Percentiles rank a stretch among this genome's conserved stretches.
Conservation (phyloP, 345 rosid species). For the Adansonia digitata region DNA sequence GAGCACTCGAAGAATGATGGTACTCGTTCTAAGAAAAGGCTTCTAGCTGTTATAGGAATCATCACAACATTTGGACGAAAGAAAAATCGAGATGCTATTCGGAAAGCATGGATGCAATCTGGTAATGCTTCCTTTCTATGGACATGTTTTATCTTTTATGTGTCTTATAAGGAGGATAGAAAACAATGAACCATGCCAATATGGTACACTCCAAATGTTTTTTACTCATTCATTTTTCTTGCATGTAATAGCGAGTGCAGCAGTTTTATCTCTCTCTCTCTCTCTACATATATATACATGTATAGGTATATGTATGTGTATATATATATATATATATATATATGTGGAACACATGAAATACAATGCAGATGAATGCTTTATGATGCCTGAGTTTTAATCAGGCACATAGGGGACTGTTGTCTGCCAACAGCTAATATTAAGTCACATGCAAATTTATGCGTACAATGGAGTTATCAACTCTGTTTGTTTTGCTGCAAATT, state of each 20-base stretch:
- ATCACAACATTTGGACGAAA: conserved; percentile 47
- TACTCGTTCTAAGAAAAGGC: conserved; percentile 29
- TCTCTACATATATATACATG: no score
- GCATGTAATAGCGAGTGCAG: background rate
- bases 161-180: background rate
- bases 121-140: conserved; percentile 22
- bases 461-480: background rate
- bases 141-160: background rate
- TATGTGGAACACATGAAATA: background rate
- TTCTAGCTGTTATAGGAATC: conserved; percentile 40
- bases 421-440: background rate
- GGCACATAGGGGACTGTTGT: background rate
- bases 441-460: background rate
- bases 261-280: no score
- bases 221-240: background rate
- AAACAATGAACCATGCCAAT: background rate
- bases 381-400: background rate
- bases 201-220: background rate
- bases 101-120: conserved; percentile 50
- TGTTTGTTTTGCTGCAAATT: background rate
- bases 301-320: no score
- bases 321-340: no score
- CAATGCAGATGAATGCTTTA: background rate
- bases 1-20: conserved; percentile 6
- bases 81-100: conserved; percentile 52